Base-by-base conservation (phyloP, 2,329 filamentous ascomycete species). In the Hypoxylon sp. region DNA sequence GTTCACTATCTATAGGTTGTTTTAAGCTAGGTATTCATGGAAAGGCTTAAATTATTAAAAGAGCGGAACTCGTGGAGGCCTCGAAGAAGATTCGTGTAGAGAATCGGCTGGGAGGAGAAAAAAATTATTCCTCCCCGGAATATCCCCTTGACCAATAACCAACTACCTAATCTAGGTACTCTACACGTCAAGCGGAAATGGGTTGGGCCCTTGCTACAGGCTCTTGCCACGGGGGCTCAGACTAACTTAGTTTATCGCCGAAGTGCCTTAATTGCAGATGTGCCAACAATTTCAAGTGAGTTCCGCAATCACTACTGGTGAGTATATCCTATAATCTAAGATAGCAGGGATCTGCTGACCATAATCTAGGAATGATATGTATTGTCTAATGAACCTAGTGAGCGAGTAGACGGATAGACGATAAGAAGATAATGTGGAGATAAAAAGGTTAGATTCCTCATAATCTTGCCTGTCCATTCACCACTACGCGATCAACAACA, bases 391-490 rank as follows among this genome's bases (percentile, higher is more conserved):
- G 21, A 14, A 21, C n/a, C n/a, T n/a, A n/a, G n/a, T n/a, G n/a
- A 10, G 10, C 2, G 23, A 5, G 3, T 13, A 34, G 32, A 14
- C 3, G 34, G 10, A 32, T 11, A 19, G 25, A 19, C 13, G 13
- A 46, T n/a, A 1, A 34, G 19, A 9, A 6, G 14, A 34, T 2
- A 9, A 17, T 3, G n/a, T n/a, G n/a, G n/a, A n/a, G n/a, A n/a
- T n/a, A n/a, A n/a, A n/a, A n/a, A n/a, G n/a, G n/a, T n/a, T n/a
- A n/a, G n/a, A n/a, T n/a, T n/a, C n/a, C n/a, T n/a, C 48, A 64
- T n/a, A 59, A 55, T 25, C 55, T 64, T n/a, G 55, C 61, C 23
- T 64, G 38, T 10, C 28, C 41, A 30, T 32, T 43, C 6, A 19
- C 19, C n/a, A 13, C 49, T 6, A 30, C 38, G 19, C 21, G 25